Evolutionary conservation across 1,139 yeast genomes (phyloP), one percentile per base, ranked within the genome.

Genomic region (Hyphopichia khmerensis): DNA sequence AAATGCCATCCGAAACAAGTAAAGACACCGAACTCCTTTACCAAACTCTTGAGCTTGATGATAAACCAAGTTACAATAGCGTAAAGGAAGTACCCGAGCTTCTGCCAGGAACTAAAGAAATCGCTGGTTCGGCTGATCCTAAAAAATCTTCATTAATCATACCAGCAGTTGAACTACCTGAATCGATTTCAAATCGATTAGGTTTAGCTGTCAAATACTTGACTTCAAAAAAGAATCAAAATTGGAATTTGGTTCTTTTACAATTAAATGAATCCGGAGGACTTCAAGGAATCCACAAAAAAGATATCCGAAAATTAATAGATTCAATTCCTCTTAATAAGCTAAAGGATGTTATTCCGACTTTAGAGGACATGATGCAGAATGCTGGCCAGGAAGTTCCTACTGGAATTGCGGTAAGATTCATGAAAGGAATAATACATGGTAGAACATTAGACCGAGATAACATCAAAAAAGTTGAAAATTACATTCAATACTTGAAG

Each of bases 161-260:
- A 0, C 60, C 64, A 9, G 49, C 54, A 3, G 49, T 56, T 3
- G 41, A 48, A 11, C 30, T 84, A 1, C 87, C 89, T 0, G 48
- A 50, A 0, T 47, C 65, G 0, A 63, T 84, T 6, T 51, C 65
- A 15, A 64, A 67, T 1, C 65, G 70, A 36, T 60, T 85, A 4
- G 80, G 81, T 0, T 69, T 77, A 32, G 62, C 82, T 0, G 61
- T 79, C 2, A 68, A 71, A 21, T 68, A 65, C 48, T 65, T 82
- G 36, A 69, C 78, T 2, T 67, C 75, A 33, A 68, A 69, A 35
- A 61, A 66, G 4, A 59, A 67, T 36, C 80, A 76, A 45, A 69
- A 82, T 52, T 85, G 91, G 90, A 62, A 65, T 15, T 60, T 75
- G 29, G 75, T 84, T 3, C 56, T 85, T 4, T 58, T 67, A 3